phyloP scores from a whole-genome alignment of 2,329 filamentous ascomycete genomes.

The Colletotrichum lupini region DNA sequence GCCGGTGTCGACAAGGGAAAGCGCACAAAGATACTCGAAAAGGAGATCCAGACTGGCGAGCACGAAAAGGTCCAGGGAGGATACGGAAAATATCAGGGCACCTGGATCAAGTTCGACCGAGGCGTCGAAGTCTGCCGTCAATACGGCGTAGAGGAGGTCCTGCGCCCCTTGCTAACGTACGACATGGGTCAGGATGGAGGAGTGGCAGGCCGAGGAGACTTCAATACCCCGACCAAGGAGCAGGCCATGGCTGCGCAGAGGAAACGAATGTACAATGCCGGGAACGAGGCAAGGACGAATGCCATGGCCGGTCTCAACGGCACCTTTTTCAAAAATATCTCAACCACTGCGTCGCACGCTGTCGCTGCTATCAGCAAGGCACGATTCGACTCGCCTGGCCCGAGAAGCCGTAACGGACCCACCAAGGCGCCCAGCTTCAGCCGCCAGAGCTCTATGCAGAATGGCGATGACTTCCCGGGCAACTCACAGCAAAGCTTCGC shows the following conservation, averaged over 20 bases:
- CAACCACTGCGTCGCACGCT: constrained; percentile 89
- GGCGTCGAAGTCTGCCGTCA: constrained; percentile 91
- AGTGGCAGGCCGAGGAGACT: constrained; percentile 75
- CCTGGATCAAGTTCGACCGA: constrained; percentile 95
- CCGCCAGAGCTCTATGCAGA: constrained; percentile 78
- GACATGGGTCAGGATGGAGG: constrained; percentile 83
- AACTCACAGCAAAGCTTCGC: constrained; percentile 87
- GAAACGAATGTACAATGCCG: constrained; percentile 89
- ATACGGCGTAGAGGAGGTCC: constrained; percentile 80
- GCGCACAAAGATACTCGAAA: constrained; percentile 96
- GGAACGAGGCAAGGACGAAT: constrained; percentile 74
- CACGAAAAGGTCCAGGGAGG: constrained; percentile 99
- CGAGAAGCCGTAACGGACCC: constrained; percentile 72
- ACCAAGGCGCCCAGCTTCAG: constrained; percentile 76
- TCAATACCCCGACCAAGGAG: constrained; percentile 97
- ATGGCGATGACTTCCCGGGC: constrained; percentile 73
- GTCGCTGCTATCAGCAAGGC: constrained; percentile 98
- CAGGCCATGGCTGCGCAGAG: constrained; percentile 97
- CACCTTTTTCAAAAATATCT: constrained; percentile 98
- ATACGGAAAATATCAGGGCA: constrained; percentile 99
- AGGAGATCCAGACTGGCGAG: constrained; percentile 95
- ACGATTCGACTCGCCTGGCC: constrained; percentile 87
- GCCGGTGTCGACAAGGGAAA: constrained; percentile 98
- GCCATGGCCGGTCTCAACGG: constrained; percentile 69
- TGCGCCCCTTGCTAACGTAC: constrained; percentile 81